These are phyloP conservation scores for Fremontodendron californicum DNA, from an alignment of 345 rosid species.

Conservation along the genomic window DNA sequence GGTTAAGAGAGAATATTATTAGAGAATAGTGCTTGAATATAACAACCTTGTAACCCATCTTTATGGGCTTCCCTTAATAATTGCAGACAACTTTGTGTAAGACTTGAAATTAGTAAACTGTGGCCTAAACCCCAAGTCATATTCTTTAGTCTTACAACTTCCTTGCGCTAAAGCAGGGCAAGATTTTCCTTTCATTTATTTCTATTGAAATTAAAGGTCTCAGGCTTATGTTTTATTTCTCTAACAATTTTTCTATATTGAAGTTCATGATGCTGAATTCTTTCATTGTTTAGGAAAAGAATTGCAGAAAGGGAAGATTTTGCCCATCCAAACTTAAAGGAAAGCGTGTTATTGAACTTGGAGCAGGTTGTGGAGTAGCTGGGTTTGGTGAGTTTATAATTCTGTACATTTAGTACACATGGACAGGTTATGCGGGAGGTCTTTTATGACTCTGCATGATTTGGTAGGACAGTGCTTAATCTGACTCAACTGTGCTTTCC, in stretches of 20 bases:
- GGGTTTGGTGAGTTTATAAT: constrained; percentile 73
- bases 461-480: background rate
- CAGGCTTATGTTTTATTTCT: background rate
- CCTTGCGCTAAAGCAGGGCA: background rate
- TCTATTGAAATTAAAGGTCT: constrained; percentile 3
- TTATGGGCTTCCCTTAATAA: background rate
- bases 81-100: background rate
- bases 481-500: constrained; percentile 22
- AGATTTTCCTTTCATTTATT: background rate
- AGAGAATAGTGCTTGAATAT: background rate
- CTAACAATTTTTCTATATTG: background rate
- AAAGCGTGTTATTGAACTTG: constrained; percentile 84
- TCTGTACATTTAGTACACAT: constrained; percentile 8
- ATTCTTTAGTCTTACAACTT: background rate
- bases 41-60: background rate
- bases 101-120: background rate
- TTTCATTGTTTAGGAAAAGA: constrained; percentile 54
- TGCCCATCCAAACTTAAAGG: constrained; percentile 81
- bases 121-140: background rate
- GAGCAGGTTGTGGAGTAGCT: constrained; percentile 96
- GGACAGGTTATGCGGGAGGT: constrained; percentile 9
- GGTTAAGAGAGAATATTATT: background rate
- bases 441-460: constrained; percentile 2
- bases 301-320: constrained; percentile 84
- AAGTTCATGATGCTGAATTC: background rate